Conservation (phyloP, 257 asterid species). For the Solanum peruvianum region DNA sequence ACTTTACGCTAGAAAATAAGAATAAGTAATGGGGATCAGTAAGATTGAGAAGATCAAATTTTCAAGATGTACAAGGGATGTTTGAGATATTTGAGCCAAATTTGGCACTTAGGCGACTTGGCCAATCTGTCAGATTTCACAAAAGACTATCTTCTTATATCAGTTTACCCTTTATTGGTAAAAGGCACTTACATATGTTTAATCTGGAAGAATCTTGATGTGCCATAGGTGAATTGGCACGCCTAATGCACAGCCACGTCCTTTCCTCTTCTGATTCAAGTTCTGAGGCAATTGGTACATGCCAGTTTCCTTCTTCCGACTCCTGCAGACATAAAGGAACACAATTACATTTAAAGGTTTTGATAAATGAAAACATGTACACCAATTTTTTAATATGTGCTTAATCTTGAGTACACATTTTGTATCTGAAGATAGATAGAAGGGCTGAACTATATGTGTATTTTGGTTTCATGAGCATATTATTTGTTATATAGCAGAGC, state of each 20-base stretch:
- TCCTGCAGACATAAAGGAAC: constrained; percentile 31
- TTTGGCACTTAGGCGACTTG: not conserved
- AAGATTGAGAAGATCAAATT: not conserved
- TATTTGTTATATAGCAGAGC: not conserved
- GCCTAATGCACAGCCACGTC: constrained; percentile 62
- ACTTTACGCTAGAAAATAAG: not conserved
- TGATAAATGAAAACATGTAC: not conserved
- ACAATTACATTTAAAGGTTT: not conserved
- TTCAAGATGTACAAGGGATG: not conserved
- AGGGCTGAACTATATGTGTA: not conserved
- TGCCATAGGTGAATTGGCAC: constrained; percentile 24
- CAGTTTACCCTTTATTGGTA: not conserved
- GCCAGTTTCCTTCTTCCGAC: constrained; percentile 85
- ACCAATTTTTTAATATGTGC: not conserved
- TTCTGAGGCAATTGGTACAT: constrained; percentile 60
- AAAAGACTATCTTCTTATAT: not conserved
- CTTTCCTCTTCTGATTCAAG: constrained; percentile 47
- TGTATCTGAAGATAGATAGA: not conserved
- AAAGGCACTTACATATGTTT: constrained; percentile 23
- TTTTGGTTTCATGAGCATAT: not conserved
- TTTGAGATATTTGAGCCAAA: not conserved
- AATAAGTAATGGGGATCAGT: not conserved
- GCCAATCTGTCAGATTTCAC: not conserved
- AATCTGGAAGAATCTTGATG: constrained; percentile 16
- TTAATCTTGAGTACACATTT: not conserved